phyloP scores from a whole-genome alignment of 108 stramenopile genomes.

The Skeletonema tropicum region DNA sequence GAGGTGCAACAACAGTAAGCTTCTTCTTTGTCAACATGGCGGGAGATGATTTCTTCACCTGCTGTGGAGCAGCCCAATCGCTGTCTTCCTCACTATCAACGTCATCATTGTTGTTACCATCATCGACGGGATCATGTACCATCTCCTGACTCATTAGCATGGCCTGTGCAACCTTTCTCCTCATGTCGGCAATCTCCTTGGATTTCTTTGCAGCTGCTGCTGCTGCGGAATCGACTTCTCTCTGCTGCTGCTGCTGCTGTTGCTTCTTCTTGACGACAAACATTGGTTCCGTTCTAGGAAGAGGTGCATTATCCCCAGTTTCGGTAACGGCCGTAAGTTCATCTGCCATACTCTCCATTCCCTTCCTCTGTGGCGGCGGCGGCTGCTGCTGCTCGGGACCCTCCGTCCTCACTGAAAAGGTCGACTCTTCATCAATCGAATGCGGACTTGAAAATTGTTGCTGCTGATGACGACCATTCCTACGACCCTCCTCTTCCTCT shows the following conservation, averaged over 20 bases:
- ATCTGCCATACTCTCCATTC: background rate
- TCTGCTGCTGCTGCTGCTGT: background rate
- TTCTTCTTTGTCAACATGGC: background rate
- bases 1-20: background rate
- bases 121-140: slow-evolving; percentile 39
- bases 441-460: background rate
- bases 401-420: background rate
- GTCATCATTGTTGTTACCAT: background rate
- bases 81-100: background rate
- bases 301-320: background rate
- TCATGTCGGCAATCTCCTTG: slow-evolving; percentile 33
- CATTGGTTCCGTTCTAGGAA: background rate
- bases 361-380: background rate
- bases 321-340: background rate
- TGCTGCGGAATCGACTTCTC: background rate
- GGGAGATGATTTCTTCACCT: background rate
- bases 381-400: background rate
- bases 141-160: slow-evolving; percentile 49
- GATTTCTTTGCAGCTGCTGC: slow-evolving; percentile 23
- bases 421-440: slow-evolving; percentile 2
- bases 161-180: slow-evolving; percentile 44
- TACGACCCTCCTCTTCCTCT: background rate
- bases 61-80: background rate
- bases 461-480: background rate
- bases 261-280: background rate